phyloP scores from a whole-genome alignment of 164 flowering plant genomes.

The Saururus chinensis region DNA sequence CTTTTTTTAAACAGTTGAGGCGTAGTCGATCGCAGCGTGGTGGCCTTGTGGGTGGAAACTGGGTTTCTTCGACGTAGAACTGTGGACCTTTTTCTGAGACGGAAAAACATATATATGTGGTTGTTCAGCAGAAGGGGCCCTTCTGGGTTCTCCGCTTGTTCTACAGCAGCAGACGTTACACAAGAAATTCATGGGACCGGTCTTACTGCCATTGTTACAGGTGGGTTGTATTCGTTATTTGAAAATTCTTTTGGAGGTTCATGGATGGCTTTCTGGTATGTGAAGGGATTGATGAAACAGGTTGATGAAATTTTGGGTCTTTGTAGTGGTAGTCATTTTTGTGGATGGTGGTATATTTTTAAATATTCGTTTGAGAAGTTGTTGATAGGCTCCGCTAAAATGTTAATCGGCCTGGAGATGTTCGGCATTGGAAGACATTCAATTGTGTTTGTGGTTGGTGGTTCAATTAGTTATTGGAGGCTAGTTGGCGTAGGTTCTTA shows the following conservation, averaged over 20 bases:
- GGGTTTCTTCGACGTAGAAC: not conserved
- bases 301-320: not conserved
- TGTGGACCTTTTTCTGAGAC: conserved; percentile 3
- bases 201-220: conserved; percentile 68
- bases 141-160: conserved; percentile 53
- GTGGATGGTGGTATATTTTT: no score
- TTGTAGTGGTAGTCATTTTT: not conserved
- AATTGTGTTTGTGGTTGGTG: no score
- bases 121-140: conserved; percentile 39
- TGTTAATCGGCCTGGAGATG: no score
- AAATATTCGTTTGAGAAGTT: no score
- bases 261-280: not conserved
- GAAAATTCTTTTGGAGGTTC: not conserved
- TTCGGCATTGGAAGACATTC: no score
- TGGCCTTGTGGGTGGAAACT: not conserved
- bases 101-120: conserved; percentile 30
- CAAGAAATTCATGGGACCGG: conserved; percentile 62
- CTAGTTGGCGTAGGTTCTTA: no score
- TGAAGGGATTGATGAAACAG: not conserved
- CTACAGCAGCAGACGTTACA: conserved; percentile 71
- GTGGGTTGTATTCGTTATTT: conserved; percentile 14
- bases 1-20: no score
- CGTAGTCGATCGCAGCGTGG: not conserved
- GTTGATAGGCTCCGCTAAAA: no score
- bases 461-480: no score